A percentile compares a stretch with the other conserved stretches of the same genome.
These are phyloP conservation scores for Agroathelia rolfsii DNA, from an alignment of 1,284 basidiomycete species.

Conservation along the genomic window DNA sequence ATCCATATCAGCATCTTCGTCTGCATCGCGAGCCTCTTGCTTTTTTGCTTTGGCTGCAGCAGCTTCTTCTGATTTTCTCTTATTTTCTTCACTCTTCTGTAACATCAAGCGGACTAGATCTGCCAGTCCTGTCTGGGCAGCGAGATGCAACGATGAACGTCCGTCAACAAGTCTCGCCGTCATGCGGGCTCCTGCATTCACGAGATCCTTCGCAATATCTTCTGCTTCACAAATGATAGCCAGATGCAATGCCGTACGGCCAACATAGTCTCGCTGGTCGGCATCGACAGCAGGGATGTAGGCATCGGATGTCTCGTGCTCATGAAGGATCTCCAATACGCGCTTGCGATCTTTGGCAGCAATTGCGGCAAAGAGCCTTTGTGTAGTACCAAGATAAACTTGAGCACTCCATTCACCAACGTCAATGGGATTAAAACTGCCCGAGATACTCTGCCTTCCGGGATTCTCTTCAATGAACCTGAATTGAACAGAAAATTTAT, in stretches of 20 bases:
- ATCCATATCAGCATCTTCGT: slow-evolving; percentile 19
- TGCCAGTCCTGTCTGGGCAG: slow-evolving; percentile 35
- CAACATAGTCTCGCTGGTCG: slow-evolving; percentile 47
- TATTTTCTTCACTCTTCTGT: slow-evolving; percentile 30
- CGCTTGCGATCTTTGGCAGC: slow-evolving; percentile 27
- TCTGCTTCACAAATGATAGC: slow-evolving; percentile 35
- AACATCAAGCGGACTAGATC: slow-evolving; percentile 37
- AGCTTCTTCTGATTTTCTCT: no score
- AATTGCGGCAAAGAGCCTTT: slow-evolving; percentile 46
- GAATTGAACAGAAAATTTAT: not conserved
- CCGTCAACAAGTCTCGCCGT: slow-evolving; percentile 46
- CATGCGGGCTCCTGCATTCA: slow-evolving; percentile 45
- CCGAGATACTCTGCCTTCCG: slow-evolving; percentile 48
- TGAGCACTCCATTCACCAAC: slow-evolving; percentile 55
- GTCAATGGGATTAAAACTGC: slow-evolving; percentile 56
- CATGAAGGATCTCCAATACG: slow-evolving; percentile 29
- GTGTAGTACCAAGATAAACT: slow-evolving; percentile 42
- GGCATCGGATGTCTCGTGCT: no score
- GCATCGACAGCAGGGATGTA: slow-evolving; percentile 36
- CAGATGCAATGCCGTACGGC: slow-evolving; percentile 44
- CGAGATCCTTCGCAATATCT: slow-evolving; percentile 37
- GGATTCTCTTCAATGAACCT: slow-evolving; percentile 51
- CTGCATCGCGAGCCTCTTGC: slow-evolving; percentile 21
- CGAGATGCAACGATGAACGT: slow-evolving; percentile 42
- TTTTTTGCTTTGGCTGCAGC: slow-evolving; percentile 21